phyloP scores from a whole-genome alignment of 495 filamentous ascomycete species.

The Aspergillus homomorphus region DNA sequence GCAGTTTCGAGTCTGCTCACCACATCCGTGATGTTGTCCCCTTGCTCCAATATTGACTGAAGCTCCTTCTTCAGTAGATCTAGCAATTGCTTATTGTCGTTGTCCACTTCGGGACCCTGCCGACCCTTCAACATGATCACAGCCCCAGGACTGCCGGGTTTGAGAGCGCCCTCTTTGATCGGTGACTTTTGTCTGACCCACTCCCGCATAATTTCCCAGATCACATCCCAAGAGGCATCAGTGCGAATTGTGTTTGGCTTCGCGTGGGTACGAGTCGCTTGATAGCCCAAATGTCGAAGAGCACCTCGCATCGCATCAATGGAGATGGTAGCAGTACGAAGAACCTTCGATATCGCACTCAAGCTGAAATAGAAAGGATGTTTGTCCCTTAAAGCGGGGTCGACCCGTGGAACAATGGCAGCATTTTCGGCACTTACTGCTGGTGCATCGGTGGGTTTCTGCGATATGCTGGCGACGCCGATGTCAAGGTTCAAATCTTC shows the following conservation, averaged over 20 bases:
- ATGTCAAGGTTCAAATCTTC: slow-evolving; percentile 51
- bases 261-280: slow-evolving; percentile 76
- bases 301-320: slow-evolving; percentile 75
- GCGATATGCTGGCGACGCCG: slow-evolving; percentile 7
- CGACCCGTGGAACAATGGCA: slow-evolving; percentile 38
- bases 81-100: slow-evolving; percentile 24
- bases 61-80: slow-evolving; percentile 37
- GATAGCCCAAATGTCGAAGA: slow-evolving; percentile 73
- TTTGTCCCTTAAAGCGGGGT: slow-evolving; percentile 58
- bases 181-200: slow-evolving; percentile 78
- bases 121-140: slow-evolving; percentile 55
- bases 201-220: slow-evolving; percentile 94
- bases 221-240: slow-evolving; percentile 78
- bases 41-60: slow-evolving; percentile 30
- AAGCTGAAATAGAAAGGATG: slow-evolving; percentile 89
- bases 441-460: slow-evolving; percentile 5
- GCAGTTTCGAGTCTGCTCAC: slow-evolving; percentile 47
- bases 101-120: slow-evolving; percentile 20
- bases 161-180: slow-evolving; percentile 66
- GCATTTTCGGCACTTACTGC: slow-evolving; percentile 23
- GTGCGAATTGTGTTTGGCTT: slow-evolving; percentile 88
- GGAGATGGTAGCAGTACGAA: slow-evolving; percentile 74
- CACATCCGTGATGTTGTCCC: slow-evolving; percentile 36
- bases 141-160: slow-evolving; percentile 63
- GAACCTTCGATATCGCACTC: slow-evolving; percentile 60